phyloP scores from a whole-genome alignment of 2,329 filamentous ascomycete genomes.

The Phaeophleospora eucalypticola region DNA sequence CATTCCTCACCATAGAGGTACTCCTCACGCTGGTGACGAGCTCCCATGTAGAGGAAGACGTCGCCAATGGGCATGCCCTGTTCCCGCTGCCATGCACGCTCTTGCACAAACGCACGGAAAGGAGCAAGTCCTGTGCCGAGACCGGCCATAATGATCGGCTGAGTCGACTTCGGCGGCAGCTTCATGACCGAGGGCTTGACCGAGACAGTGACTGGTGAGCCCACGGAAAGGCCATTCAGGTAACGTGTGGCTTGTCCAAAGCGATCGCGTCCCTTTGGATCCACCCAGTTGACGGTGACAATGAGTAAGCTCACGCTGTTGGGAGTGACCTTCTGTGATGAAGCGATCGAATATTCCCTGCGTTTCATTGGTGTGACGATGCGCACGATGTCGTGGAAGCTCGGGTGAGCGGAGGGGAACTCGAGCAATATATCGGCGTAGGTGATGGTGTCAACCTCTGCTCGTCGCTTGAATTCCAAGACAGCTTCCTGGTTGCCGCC shows the following conservation, averaged over 20 bases:
- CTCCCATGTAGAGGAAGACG: constrained; percentile 93
- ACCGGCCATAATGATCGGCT: constrained; percentile 97
- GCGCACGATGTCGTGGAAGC: constrained; percentile 80
- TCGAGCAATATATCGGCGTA: constrained; percentile 88
- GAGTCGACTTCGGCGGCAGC: constrained; percentile 79
- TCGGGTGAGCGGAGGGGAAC: constrained; percentile 82
- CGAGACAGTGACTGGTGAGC: constrained; percentile 78
- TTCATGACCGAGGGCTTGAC: constrained; percentile 99
- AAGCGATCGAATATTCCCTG: constrained; percentile 98
- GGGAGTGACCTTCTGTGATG: constrained; percentile 89
- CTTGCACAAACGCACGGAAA: constrained; percentile 98
- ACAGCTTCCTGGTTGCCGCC: constrained; percentile 63
- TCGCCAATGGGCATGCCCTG: constrained; percentile 91
- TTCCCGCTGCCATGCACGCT: constrained; percentile 96
- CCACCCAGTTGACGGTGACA: constrained; percentile 94
- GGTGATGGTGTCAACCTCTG: constrained; percentile 85
- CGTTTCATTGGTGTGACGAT: constrained; percentile 92
- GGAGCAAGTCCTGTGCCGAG: constrained; percentile 96
- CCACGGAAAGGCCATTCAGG: constrained; percentile 70
- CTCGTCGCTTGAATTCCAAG: constrained; percentile 84
- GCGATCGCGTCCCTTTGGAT: constrained; percentile 78
- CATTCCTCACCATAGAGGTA: constrained; percentile 99
- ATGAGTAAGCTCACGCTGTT: constrained; percentile 91
- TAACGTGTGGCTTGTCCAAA: constrained; percentile 92
- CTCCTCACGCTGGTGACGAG: constrained; percentile 94